Evolutionary conservation across 345 rosid genomes (phyloP), one percentile per base, ranked within the genome.

Genomic region (Salix suchowensis): DNA sequence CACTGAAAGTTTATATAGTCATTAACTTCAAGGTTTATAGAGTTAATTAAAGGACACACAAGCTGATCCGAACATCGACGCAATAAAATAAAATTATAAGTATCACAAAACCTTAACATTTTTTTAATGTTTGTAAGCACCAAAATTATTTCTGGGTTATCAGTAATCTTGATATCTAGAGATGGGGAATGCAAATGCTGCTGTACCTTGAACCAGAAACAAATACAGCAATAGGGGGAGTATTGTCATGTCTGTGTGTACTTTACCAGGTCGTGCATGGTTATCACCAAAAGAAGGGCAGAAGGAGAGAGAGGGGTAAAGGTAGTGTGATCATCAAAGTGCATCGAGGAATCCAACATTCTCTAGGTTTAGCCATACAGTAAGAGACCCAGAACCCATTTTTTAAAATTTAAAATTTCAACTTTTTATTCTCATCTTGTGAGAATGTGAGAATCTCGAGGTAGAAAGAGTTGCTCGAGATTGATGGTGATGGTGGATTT

Each of bases 391-490:
- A 76, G 70, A 64, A 55, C 67, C 48, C 15, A 70, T 71, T 21
- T 19, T 76, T 1, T 23, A 60, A 32, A 6, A 18, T n/a, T 37
- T 61, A 8, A 14, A 42, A 8, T 54, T 75, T 13, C 21, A 0
- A 30, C 36, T 72, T 71, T 46, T 68, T 58, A 9, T 6, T 13
- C 26, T 28, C 18, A 74, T 55, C 39, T 28, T 40, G 21, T 68
- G 75, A 77, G 89, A 84, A 88, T 87, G 90, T 87, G 86, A 83
- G 88, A 82, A 85, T 74, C 83, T 85, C 90, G 80, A 84, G 77
- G 85, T 76, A 36, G 13, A 73, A 37, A 10, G 71, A 52, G 4
- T 79, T 30, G 78, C 76, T 73, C 78, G 75, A 80, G 77, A 78
- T 82, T 80, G 77, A 58, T 74, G 85, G 73, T 34, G 36, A 23